Base-by-base conservation (phyloP, 139 green algal genomes). In the Penium margaritaceum region DNA sequence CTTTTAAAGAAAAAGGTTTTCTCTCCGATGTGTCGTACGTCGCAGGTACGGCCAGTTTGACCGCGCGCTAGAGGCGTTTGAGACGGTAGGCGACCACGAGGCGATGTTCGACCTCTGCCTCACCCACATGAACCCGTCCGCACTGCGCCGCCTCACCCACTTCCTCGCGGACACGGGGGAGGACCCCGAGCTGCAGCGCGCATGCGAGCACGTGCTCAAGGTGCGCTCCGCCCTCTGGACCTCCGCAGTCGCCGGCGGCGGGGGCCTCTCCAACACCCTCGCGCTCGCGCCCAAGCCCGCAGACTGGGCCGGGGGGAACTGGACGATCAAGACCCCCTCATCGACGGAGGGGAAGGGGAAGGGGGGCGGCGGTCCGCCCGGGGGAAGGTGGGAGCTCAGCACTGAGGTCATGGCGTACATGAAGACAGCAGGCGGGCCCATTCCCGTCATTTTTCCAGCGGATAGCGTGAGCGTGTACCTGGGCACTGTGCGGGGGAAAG, bases 41-140 rank as follows among this genome's bases (percentile, higher is more conserved):
- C 46, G 19, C 37, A 78, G 74, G 32, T 70, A 79, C 27, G 74
- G 68, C 3, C 74, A 81, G 68, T 81, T 81, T 70, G 67, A 78
- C 67, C 24, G 37, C 9, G 74, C 74, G 1, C 72, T 72, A 24
- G 67, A 78, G 38, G 39, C 57, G 9, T 81, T 66, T n/a, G 38
- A 81, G 44, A 29, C 46, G 34, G 43, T 62, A 6, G 5, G 19
- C 14, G 74, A 81, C 30, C 72, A 65, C 54, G 74, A 81, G 67
- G 71, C 69, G 3, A 37, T 72, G 67, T 72, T 79, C 24, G 74
- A 81, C 29, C 37, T 81, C 7, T 81, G 72, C 44, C 12, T 81
- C 0, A 27, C 67, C 5, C 74, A 78, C 55, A 71, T 78, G 74
- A 78, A 81, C 51, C 67, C 67, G 9, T 57, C 29, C 34, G 74